Conservation (phyloP, 768 basidiomycete genomes). For the Mycena haematopus region DNA sequence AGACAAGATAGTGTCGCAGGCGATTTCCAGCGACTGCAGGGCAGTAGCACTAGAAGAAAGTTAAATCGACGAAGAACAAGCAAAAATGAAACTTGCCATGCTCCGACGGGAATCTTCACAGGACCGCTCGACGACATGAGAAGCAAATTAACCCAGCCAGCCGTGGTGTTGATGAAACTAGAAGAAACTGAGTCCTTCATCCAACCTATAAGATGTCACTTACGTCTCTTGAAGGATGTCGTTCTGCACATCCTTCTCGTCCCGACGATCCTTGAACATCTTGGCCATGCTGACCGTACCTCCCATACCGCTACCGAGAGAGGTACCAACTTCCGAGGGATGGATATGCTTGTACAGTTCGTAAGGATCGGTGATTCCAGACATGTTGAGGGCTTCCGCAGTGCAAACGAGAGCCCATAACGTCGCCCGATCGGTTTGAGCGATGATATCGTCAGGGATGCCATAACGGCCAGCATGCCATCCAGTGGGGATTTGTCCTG, state of each 20-base stretch:
- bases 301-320: conserved; percentile 97
- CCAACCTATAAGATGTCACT: conserved; percentile 37
- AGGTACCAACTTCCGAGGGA: conserved; percentile 94
- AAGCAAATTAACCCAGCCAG: conserved; percentile 96
- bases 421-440: conserved; percentile 90
- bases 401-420: conserved; percentile 96
- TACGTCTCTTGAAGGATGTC: conserved; percentile 98
- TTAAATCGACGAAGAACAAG: conserved; percentile 12
- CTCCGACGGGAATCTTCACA: conserved; percentile 98
- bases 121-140: conserved; percentile 96
- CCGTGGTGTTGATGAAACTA: conserved; percentile 98
- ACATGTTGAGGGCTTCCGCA: conserved; percentile 94
- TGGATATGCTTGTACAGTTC: conserved; percentile 97
- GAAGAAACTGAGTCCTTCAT: conserved; percentile 8
- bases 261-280: conserved; percentile 99
- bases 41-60: conserved; percentile 79
- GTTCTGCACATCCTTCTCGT: conserved; percentile 98
- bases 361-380: conserved; percentile 97
- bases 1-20: conserved; percentile 91
- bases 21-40: conserved; percentile 96
- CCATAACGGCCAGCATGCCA: conserved; percentile 98
- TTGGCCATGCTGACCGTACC: conserved; percentile 87
- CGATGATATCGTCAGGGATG: conserved; percentile 94
- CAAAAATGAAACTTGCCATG: conserved; percentile 67
- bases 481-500: conserved; percentile 95